These are phyloP conservation scores for Geotrichum europaeum DNA, from an alignment of 1,139 yeast species.

Conservation along the genomic window DNA sequence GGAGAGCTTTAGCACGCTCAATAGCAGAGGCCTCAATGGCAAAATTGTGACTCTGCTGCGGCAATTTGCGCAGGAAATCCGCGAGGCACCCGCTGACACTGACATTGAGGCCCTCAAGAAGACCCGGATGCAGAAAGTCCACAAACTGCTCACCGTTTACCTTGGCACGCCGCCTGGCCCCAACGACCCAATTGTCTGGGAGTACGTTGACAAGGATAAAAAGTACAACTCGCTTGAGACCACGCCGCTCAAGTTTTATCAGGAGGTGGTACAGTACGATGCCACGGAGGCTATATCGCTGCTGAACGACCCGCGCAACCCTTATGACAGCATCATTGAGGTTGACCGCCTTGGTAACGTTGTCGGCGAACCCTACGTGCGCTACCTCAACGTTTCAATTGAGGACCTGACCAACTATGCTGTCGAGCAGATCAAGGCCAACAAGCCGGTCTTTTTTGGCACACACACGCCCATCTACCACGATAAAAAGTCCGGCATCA, in stretches of 20 bases:
- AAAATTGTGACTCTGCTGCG: constrained; percentile 62
- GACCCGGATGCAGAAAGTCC: constrained; percentile 54
- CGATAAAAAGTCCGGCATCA: constrained; percentile 56
- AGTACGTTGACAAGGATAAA: constrained; percentile 66
- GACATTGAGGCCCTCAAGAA: constrained; percentile 38
- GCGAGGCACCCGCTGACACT: constrained; percentile 40
- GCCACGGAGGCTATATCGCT: constrained; percentile 55
- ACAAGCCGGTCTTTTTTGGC: constrained; percentile 79
- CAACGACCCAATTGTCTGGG: constrained; percentile 62
- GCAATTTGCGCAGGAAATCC: constrained; percentile 64
- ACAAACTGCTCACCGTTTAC: constrained; percentile 56
- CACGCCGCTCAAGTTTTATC: constrained; percentile 60
- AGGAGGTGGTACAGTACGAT: constrained; percentile 49
- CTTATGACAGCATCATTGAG: constrained; percentile 53
- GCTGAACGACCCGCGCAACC: constrained; percentile 76
- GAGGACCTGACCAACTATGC: constrained; percentile 54
- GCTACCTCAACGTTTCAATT: constrained; percentile 62
- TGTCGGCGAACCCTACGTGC: constrained; percentile 58
- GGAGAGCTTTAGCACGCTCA: constrained; percentile 61
- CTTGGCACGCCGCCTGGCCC: constrained; percentile 78
- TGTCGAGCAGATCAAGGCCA: constrained; percentile 58
- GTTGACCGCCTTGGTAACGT: constrained; percentile 72
- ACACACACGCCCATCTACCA: constrained; percentile 72
- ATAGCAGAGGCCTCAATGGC: constrained; percentile 52
- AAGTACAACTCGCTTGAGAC: constrained; percentile 48